phyloP scores from a whole-genome alignment of 331 rosid species.

The Quercus tomentella region DNA sequence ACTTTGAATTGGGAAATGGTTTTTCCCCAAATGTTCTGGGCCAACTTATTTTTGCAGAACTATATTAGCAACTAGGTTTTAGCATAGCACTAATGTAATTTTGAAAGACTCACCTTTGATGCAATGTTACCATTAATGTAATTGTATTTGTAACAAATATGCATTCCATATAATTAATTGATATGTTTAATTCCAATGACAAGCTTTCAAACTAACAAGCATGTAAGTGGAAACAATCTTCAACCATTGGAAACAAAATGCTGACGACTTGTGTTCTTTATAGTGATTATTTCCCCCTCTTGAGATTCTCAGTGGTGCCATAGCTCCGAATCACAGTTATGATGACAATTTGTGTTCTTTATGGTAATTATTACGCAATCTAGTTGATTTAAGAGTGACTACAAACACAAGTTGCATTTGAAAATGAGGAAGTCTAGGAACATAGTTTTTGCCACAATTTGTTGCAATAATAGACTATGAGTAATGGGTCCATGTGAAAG shows the following conservation, averaged over 20 bases:
- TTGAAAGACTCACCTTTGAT: background rate
- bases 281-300: background rate
- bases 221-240: background rate
- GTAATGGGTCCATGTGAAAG: too few relatives aligned
- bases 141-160: background rate
- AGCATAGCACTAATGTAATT: background rate
- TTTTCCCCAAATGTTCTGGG: background rate
- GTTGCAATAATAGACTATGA: too few relatives aligned
- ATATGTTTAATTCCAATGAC: background rate
- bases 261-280: too few relatives aligned
- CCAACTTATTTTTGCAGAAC: background rate
- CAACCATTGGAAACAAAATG: background rate
- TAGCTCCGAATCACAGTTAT: background rate
- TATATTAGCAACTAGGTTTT: background rate
- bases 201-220: background rate
- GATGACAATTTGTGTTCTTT: background rate
- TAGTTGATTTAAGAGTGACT: background rate
- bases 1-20: background rate
- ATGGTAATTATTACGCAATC: background rate
- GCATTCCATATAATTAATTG: background rate
- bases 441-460: too few relatives aligned
- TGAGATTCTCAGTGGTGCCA: background rate
- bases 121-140: background rate
- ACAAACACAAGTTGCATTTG: too few relatives aligned
- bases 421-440: too few relatives aligned